A percentile compares a stretch with the other conserved stretches of the same genome.
Conservation (phyloP, 768 basidiomycete genomes). For the Trametes punicea region DNA sequence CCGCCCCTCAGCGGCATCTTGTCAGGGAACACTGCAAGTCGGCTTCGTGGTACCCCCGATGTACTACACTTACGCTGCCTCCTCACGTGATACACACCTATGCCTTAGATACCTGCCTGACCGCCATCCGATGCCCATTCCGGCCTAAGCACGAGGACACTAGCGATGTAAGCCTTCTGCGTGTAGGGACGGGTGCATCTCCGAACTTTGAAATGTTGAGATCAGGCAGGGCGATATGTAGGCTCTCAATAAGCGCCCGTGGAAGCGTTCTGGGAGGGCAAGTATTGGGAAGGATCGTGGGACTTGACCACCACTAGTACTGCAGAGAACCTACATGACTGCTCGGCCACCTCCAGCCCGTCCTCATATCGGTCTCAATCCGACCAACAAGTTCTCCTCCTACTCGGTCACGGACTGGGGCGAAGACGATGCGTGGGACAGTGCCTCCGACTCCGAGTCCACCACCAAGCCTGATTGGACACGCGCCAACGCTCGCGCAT, state of each 20-base stretch:
- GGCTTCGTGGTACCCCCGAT: too few species aligned
- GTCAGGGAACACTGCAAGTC: too few species aligned
- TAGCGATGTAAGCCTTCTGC: too few species aligned
- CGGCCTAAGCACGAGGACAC: too few species aligned
- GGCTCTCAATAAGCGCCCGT: neutral
- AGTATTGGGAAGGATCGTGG: slow-evolving; percentile 5
- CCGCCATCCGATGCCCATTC: too few species aligned
- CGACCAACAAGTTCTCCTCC: slow-evolving; percentile 42
- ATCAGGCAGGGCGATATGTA: too few species aligned
- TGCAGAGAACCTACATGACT: slow-evolving; percentile 32
- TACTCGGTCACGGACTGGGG: slow-evolving; percentile 57
- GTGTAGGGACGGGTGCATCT: too few species aligned
- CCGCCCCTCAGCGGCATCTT: too few species aligned
- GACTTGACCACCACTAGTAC: slow-evolving; percentile 1
- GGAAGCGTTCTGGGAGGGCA: neutral
- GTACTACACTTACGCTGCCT: too few species aligned
- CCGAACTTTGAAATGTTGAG: too few species aligned
- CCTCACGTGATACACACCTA: too few species aligned
- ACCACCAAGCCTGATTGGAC: slow-evolving; percentile 39
- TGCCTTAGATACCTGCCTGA: too few species aligned
- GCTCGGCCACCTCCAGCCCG: slow-evolving; percentile 69
- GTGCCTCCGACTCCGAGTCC: slow-evolving; percentile 74
- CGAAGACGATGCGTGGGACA: slow-evolving; percentile 90
- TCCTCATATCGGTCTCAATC: slow-evolving; percentile 66
- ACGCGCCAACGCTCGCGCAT: slow-evolving; percentile 17